Base-by-base conservation (phyloP, 2,329 filamentous ascomycete species). In the Ceratocystis harringtonii region DNA sequence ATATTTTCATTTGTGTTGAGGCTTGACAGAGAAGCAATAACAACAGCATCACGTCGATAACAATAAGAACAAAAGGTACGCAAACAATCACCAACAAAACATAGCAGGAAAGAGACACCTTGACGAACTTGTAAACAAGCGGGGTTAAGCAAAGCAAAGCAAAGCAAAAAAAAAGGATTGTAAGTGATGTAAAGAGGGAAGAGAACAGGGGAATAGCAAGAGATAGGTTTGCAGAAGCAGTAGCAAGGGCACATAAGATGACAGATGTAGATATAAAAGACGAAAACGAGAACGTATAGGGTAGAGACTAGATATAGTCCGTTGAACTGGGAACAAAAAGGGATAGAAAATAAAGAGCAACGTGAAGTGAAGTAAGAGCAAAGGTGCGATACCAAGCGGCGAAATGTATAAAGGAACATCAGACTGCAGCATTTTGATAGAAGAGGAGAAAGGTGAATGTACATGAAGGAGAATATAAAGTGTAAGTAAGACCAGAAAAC, bases 401-500 rank as follows among this genome's bases (percentile, higher is more conserved):
- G 5, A 22, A 61, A 10, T 41, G 17, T 41, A 61, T 22, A 61
- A 61, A 43, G 25, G 32, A 15, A 61, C 15, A 61, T 41, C 58
- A 61, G 32, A 32, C 58, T 61, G 58, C 43, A 61, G 36, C 43
- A 41, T 61, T 41, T 61, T 41, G 36, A 41, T 15, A 63, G 25
- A 48, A 55, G 15, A 22, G 58, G 52, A 64, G 30, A 44, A 45
- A 57, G 5, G 5, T 19, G 43, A 28, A 58, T 50, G 63, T 58
- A 48, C 60, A 61, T 48, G 55, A 32, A 60, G 57, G 15, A 55
- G 17, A 45, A 43, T 3, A 22, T 19, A 57, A 36, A 28, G 41
- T 28, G 3, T 15, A 58, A 43, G 32, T 41, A n/a, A 43, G 48
- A 57, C 10, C 30, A 44, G 44, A 57, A 57, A 36, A 28, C n/a